Evolutionary conservation across 805 yeast species (phyloP), one percentile per base, ranked within the genome.

Genomic region (Tetrapisispora namnaoensis): DNA sequence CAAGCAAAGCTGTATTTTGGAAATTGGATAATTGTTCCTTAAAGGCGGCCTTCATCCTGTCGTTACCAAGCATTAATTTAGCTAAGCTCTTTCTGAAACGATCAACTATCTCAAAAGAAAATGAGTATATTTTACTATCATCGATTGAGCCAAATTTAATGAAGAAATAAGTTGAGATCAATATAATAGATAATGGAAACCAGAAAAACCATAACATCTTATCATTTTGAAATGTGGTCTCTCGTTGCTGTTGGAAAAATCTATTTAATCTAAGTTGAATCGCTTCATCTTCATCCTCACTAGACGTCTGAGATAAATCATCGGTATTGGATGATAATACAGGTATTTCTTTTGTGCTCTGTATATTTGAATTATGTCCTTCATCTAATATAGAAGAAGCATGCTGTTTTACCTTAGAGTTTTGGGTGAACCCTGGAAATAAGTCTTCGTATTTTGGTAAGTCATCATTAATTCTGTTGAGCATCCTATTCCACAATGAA

Each of bases 131-230:
- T 11, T 42, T 42, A 32, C 61, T 63, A 50, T 63, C 63, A 34
- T 65, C 67, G 45, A 63, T 64, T 17, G 61, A 59, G 7, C 74
- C 73, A 28, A 69, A 61, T 37, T 60, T 66, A 49, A 61, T 61
- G 28, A 70, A 53, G 4, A 75, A 63, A 47, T 76, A 70, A 55
- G 74, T 70, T 7, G 79, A 67, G 2, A 80, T 68, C 17, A 82
- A 65, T 32, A 86, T 62, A 20, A 82, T 56, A 46, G 87, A 68
- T 37, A 86, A 75, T 14, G 97, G 97, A 50, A 89, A 68, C 97
- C 97, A 90, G 75, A 90, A 89, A 63, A 90, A 86, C 52, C 87
- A 69, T 53, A 90, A 72, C 86, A 88, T 83, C 60, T 79, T 83
- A 66, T 90, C 97, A 58, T 87, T 84, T 56, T 68, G 69, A 50